Conservation (phyloP, 305 asterid genomes). For the Fraxinus baroniana region DNA sequence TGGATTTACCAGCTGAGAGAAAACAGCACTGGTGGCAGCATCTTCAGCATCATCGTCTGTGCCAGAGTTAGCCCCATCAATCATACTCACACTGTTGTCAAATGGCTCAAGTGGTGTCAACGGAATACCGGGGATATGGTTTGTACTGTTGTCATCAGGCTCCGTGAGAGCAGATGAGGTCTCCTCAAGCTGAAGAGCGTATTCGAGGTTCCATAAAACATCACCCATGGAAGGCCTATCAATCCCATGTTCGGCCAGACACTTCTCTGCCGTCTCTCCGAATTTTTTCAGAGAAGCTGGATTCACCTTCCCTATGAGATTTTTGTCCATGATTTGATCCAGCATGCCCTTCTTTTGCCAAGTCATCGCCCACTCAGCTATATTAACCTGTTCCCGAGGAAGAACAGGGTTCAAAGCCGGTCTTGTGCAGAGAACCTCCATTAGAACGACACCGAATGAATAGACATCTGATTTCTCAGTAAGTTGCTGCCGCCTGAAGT, state of each 20-base stretch:
- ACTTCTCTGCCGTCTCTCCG: constrained; percentile 97
- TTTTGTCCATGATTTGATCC: constrained; percentile 81
- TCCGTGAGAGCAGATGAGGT: constrained; percentile 81
- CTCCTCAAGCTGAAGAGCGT: constrained; percentile 96
- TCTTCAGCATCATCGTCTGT: constrained; percentile 78
- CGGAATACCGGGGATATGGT: constrained; percentile 80
- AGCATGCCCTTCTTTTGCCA: constrained; percentile 99
- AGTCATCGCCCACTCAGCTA: constrained; percentile 97
- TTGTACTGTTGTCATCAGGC: constrained; percentile 88
- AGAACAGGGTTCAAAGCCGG: constrained; percentile 98
- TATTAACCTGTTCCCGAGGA: constrained; percentile 93
- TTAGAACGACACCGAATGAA: constrained; percentile 91
- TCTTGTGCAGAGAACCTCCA: constrained; percentile 97
- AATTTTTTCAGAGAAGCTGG: constrained; percentile 83
- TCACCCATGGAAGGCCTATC: constrained; percentile 99
- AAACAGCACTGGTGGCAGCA: constrained; percentile 76
- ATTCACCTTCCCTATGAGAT: constrained; percentile 81
- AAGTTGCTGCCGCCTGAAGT: constrained; percentile 93
- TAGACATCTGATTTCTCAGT: constrained; percentile 98
- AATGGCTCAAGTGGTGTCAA: constrained; percentile 66
- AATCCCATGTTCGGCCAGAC: constrained; percentile 87
- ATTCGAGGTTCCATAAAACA: constrained; percentile 92
- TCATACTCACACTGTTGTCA: constrained; percentile 81
- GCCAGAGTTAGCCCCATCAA: constrained; percentile 65
- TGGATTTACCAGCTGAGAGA: constrained; percentile 99